Evolutionary conservation across 441 rosid genomes (phyloP), one percentile per base, ranked within the genome.

Genomic region (Aquilaria agallochum): DNA sequence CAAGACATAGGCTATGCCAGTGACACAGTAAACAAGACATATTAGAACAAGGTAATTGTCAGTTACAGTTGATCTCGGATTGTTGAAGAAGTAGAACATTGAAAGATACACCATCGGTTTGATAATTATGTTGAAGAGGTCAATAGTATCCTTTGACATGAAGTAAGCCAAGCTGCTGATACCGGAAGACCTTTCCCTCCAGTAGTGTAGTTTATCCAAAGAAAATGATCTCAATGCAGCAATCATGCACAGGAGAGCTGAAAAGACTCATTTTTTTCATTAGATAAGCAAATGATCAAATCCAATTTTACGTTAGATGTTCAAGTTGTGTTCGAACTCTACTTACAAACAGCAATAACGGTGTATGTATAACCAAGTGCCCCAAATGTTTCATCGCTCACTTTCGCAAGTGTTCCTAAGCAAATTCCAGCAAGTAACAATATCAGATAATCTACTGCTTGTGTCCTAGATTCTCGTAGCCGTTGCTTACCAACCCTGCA

Each of bases 341-440:
- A 86, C 99, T 95, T 88, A 95, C 99, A 92, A 66, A 95, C 89
- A 64, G 97, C 97, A 65, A 95, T 95, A 71, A 95, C 97, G 12
- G 98, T 86, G 68, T 88, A 90, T 50, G 96, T 92, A 50, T 95
- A 95, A 56, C 99, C 99, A 14, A 73, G 63, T 33, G 82, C 83
- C 33, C 99, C 99, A 50, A 92, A 92, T 36, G 95, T 89, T 82
- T 88, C 98, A 27, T 92, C 99, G 53, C 85, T 86, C 71, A 95
- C 95, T 90, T 92, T 88, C 58, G 97, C 96, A 54, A 95, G 84
- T 3, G 98, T 92, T 68, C 98, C 99, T 77, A 92, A 83, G 86
- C 98, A 95, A 73, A 90, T 84, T 64, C 99, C 99, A 47, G 96
- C 97, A 34, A 92, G 89, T 67, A 90, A 77, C 62, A 95, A 75